Percentiles rank a stretch among this genome's conserved stretches.
Evolutionary conservation across 768 basidiomycete species (phyloP).

Genomic region (Boletus subparvulus): DNA sequence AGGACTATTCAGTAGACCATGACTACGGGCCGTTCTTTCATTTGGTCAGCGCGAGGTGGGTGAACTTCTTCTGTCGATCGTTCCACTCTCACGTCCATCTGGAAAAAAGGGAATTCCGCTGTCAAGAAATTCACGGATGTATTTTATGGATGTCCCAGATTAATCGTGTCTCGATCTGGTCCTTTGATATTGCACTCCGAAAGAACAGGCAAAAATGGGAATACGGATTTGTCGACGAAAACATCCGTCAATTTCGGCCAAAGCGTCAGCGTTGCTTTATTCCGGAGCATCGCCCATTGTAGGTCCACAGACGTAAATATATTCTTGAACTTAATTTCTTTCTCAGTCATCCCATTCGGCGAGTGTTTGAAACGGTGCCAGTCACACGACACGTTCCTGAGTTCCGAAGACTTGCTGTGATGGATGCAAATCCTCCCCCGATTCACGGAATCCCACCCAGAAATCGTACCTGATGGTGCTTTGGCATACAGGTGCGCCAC

Average conservation of each 20-base stretch:
- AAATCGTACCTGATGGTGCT: not conserved
- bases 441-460: not conserved
- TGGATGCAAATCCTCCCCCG: not conserved
- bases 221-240: no score
- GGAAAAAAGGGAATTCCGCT: not conserved
- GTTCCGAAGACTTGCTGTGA: not conserved
- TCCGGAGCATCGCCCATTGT: not conserved
- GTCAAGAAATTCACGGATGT: not conserved
- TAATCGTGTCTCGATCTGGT: not conserved
- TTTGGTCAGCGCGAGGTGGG: not conserved
- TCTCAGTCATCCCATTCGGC: not conserved
- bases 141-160: not conserved
- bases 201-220: not conserved
- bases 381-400: not conserved
- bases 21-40: not conserved
- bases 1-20: not conserved
- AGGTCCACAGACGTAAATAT: not conserved
- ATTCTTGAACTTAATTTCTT: not conserved
- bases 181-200: not conserved
- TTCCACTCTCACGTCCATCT: not conserved
- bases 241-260: not conserved
- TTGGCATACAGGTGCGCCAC: not conserved
- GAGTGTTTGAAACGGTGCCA: not conserved
- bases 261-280: not conserved
- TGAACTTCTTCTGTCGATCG: not conserved